Evolutionary conservation across 768 basidiomycete genomes (phyloP).

Genomic region (Naganishia randhawae): DNA sequence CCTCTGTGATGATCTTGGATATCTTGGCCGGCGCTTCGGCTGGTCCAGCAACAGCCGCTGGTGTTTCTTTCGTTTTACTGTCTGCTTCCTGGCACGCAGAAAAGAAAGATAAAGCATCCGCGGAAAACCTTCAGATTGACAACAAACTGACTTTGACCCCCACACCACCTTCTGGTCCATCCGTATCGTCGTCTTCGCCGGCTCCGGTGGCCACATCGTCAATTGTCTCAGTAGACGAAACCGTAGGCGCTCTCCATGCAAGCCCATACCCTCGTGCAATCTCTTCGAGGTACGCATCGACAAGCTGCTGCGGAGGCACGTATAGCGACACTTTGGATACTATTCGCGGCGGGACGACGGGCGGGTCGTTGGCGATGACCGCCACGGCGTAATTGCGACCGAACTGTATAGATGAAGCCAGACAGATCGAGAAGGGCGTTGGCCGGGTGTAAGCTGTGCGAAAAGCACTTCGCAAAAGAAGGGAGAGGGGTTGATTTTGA

Average conservation of each 20-base stretch:
- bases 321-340: constrained; percentile 66
- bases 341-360: constrained; percentile 76
- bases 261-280: constrained; percentile 85
- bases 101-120: constrained; percentile 34
- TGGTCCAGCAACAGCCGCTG: constrained; percentile 7
- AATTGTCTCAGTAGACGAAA: constrained; percentile 34
- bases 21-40: not conserved
- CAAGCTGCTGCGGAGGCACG: constrained; percentile 69
- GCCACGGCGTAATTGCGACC: constrained; percentile 81
- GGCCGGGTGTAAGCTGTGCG: not conserved
- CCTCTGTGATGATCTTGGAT: constrained; percentile 14
- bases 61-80: constrained; percentile 42
- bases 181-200: constrained; percentile 44
- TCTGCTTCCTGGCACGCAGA: constrained; percentile 36
- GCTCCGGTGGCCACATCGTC: constrained; percentile 27
- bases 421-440: too few relatives aligned
- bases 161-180: constrained; percentile 26
- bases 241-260: constrained; percentile 56
- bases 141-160: constrained; percentile 5
- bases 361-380: constrained; percentile 80
- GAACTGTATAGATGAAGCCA: constrained; percentile 53
- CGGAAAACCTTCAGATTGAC: constrained; percentile 2
- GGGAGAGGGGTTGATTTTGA: not conserved
- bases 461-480: too few relatives aligned
- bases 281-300: constrained; percentile 82